Conservation (phyloP, 768 basidiomycete genomes). For the Baorangia bicolor region DNA sequence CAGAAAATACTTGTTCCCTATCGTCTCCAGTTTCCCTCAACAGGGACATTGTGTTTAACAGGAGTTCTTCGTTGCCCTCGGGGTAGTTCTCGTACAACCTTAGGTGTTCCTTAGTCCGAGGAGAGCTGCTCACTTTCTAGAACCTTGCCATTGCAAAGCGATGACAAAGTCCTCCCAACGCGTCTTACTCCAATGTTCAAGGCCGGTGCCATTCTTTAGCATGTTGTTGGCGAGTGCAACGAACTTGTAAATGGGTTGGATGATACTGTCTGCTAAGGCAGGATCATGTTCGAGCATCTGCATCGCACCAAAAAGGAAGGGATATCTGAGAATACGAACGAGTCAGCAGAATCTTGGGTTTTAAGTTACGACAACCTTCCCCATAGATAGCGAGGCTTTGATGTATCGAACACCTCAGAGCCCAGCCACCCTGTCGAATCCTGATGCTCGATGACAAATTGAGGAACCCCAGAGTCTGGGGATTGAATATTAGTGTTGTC, state of each 20-base stretch:
- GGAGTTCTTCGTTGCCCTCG: neutral
- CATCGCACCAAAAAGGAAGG: neutral
- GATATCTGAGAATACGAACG: neutral
- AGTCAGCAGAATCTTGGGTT: neutral
- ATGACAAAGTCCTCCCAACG: constrained; percentile 63
- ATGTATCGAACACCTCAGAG: neutral
- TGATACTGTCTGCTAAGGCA: neutral
- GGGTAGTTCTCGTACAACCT: constrained; percentile 4
- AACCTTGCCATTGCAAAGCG: constrained; percentile 48
- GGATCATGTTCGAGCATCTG: constrained; percentile 5
- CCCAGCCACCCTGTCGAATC: constrained; percentile 1
- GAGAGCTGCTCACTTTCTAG: neutral
- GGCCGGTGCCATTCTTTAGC: constrained; percentile 49
- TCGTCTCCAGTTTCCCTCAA: too few relatives aligned
- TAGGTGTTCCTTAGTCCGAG: neutral
- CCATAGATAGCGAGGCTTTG: constrained; percentile 1
- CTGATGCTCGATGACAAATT: neutral
- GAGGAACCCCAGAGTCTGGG: neutral
- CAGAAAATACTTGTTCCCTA: too few relatives aligned
- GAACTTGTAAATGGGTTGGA: constrained; percentile 41
- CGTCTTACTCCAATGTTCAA: constrained; percentile 53
- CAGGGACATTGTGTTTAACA: too few relatives aligned
- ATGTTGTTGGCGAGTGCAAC: constrained; percentile 52
- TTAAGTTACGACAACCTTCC: neutral
- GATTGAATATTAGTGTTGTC: neutral